Evolutionary conservation across 1,284 basidiomycete genomes (phyloP), one percentile per base, ranked within the genome.

Genomic region (Agroathelia rolfsii): DNA sequence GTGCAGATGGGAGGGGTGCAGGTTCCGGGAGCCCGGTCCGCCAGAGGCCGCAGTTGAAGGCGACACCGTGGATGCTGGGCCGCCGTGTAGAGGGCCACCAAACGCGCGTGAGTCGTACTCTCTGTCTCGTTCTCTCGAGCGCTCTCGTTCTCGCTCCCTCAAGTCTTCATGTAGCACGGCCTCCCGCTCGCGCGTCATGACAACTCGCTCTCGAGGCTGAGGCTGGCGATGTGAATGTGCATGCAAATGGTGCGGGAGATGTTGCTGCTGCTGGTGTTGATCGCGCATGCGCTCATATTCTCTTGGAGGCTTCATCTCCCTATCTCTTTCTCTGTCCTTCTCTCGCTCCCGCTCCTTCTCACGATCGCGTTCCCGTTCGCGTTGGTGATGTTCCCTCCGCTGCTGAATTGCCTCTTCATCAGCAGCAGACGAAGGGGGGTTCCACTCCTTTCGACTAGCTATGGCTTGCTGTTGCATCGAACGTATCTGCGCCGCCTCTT

Each of bases 361-460:
- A 30, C 30, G 44, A 36, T 25, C 35, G 32, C 10, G 41, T 17
- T 36, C 36, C 32, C 31, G 32, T 55, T 12, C 20, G 21, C 16
- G 28, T 20, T 14, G 34, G n/a, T 8, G 24, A 5, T 33, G 38
- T 19, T n/a, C 37, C 34, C 24, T 17, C 24, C 15, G 30, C 19
- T 12, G 15, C 33, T 44, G 19, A 49, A 41, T 2, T 42, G 39
- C 16, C 43, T 44, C 43, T 50, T 49, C 1, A 46, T 44, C 46
- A 49, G 46, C 25, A n/a, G n/a, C n/a, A n/a, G n/a, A n/a, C n/a
- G n/a, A n/a, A n/a, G n/a, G n/a, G n/a, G n/a, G n/a, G n/a, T n/a
- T 48, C 48, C 28, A 43, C 27, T 23, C 51, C 45, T 46, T 47
- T 47, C 50, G 47, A 52, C 12, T 47, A 43, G 5, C 42, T 45